phyloP scores from a whole-genome alignment of 768 basidiomycete genomes.

The Boletus sp. region DNA sequence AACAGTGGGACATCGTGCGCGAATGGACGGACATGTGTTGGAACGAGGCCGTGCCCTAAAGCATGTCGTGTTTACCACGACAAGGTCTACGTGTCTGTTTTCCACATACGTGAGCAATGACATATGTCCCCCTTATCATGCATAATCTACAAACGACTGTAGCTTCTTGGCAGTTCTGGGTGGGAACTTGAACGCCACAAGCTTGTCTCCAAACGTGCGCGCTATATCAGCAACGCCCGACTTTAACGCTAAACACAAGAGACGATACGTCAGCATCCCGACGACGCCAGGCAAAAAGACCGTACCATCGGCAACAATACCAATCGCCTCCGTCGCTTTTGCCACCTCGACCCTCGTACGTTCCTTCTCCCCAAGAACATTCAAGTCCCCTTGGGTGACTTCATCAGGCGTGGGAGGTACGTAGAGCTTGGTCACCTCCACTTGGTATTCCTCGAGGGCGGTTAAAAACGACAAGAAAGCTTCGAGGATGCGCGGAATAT shows the following conservation, averaged over 20 bases:
- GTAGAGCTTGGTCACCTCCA: constrained; percentile 46
- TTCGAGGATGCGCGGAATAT: constrained; percentile 80
- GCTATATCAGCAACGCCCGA: constrained; percentile 64
- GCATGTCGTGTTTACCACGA: too few relatives aligned
- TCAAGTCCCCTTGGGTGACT: constrained; percentile 20
- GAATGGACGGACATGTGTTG: too few relatives aligned
- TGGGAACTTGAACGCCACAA: constrained; percentile 77
- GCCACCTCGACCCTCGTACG: constrained; percentile 48
- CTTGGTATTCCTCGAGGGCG: constrained; percentile 65
- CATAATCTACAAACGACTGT: constrained; percentile 70
- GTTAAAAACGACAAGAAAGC: constrained; percentile 65
- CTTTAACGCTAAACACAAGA: constrained; percentile 45
- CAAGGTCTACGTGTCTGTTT: too few relatives aligned
- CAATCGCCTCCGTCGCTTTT: constrained; percentile 53
- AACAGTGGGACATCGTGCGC: too few relatives aligned
- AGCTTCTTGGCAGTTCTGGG: constrained; percentile 64
- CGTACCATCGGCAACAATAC: constrained; percentile 59
- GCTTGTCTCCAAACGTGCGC: constrained; percentile 70
- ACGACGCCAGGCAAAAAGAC: neutral
- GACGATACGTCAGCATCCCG: neutral
- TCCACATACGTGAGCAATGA: too few relatives aligned
- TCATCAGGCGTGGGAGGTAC: constrained; percentile 39
- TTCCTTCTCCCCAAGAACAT: constrained; percentile 40
- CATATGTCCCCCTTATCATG: constrained; percentile 21
- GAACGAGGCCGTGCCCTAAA: too few relatives aligned